These are phyloP conservation scores for Rhodotorula kratochvilovae DNA, from an alignment of 768 basidiomycete species.

Conservation along the genomic window DNA sequence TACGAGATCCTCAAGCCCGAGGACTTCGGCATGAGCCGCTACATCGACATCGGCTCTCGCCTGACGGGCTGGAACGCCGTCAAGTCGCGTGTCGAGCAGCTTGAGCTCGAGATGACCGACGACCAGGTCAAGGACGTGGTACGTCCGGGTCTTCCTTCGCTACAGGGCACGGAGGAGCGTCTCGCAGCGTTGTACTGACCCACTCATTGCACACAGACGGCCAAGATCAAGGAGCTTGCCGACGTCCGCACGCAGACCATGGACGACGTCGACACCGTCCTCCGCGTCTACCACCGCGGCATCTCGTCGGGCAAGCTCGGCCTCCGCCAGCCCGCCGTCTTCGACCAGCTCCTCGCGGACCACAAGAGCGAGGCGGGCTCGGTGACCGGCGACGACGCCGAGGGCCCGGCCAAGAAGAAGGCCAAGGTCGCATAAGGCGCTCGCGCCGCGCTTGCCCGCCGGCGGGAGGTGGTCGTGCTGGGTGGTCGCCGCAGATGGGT, in stretches of 20 bases:
- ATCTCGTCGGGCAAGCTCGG: conserved; percentile 86
- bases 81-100: conserved; percentile 97
- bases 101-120: conserved; percentile 81
- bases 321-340: conserved; percentile 86
- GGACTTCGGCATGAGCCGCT: conserved; percentile 95
- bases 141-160: conserved; percentile 62
- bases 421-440: conserved; percentile 17
- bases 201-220: not conserved
- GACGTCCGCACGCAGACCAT: conserved; percentile 97
- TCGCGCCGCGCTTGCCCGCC: not conserved
- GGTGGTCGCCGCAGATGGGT: not conserved
- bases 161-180: too few species aligned
- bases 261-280: conserved; percentile 96
- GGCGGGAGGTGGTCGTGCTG: not conserved
- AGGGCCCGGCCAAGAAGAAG: conserved; percentile 39
- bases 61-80: conserved; percentile 97
- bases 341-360: conserved; percentile 77
- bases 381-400: conserved; percentile 27
- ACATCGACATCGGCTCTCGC: conserved; percentile 78
- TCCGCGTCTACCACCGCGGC: conserved; percentile 59
- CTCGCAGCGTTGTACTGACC: too few species aligned
- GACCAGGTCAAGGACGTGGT: conserved; percentile 89
- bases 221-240: conserved; percentile 57
- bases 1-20: conserved; percentile 66
- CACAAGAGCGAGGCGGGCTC: conserved; percentile 51